A percentile compares a stretch with the other conserved stretches of the same genome.
These are phyloP conservation scores for Bassia scoparia DNA, from an alignment of 148 eudicot species.

Conservation along the genomic window DNA sequence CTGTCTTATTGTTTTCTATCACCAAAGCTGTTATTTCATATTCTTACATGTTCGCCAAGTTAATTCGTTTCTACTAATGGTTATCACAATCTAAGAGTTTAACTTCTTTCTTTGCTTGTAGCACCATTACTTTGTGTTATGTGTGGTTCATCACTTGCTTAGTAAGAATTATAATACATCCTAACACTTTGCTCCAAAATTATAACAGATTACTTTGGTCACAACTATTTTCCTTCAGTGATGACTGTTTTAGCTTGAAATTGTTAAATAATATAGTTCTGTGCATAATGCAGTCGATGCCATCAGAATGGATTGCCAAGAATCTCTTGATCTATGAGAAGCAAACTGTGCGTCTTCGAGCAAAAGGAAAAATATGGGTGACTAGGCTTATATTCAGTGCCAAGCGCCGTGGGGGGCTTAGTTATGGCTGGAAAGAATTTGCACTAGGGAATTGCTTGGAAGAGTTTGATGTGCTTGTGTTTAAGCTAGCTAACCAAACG, in stretches of 20 bases:
- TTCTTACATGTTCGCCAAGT: background rate
- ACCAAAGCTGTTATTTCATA: too few relatives aligned
- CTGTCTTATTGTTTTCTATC: too few relatives aligned
- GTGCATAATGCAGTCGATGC: slow-evolving; percentile 24
- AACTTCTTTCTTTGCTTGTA: background rate
- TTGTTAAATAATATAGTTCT: background rate
- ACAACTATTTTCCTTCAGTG: too few relatives aligned
- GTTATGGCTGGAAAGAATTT: slow-evolving; percentile 33
- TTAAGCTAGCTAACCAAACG: slow-evolving; percentile 22
- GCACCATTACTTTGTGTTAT: too few relatives aligned
- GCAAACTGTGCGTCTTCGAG: slow-evolving; percentile 23
- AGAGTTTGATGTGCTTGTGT: slow-evolving; percentile 29
- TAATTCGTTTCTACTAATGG: background rate
- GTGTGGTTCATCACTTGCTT: too few relatives aligned
- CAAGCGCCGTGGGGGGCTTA: slow-evolving; percentile 25
- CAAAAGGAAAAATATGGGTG: slow-evolving; percentile 17
- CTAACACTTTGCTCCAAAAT: too few relatives aligned
- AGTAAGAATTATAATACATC: too few relatives aligned
- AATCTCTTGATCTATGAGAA: slow-evolving; percentile 8
- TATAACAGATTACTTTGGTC: too few relatives aligned
- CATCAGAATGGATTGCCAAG: slow-evolving; percentile 28
- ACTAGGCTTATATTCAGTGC: slow-evolving; percentile 17
- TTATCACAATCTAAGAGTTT: slow-evolving; percentile 1
- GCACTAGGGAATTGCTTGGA: slow-evolving; percentile 26
- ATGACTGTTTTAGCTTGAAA: background rate